Base-by-base conservation (phyloP, 495 filamentous ascomycete genomes). In the Penicillium cataractarum region DNA sequence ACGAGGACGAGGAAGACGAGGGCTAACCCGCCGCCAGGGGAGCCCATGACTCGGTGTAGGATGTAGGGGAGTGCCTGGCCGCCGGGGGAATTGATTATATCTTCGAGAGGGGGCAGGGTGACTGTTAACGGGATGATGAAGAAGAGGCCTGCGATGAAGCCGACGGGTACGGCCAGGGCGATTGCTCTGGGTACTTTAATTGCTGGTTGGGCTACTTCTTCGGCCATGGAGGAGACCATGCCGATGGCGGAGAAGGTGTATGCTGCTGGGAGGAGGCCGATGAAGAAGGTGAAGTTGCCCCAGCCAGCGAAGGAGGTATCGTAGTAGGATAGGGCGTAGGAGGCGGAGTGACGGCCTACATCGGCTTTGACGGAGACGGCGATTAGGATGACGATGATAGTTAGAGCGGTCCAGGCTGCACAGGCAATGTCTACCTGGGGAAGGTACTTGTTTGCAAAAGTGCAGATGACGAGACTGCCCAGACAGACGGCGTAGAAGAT, bases 401-500 rank as follows among this genome's bases (percentile, higher is more conserved):
- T 76, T 9, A 79, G 8, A 6, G 67, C 66, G 1, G 77, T 80
- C 72, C 74, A 78, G 6, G 71, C 65, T n/a, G 78, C 77, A 55
- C 77, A 79, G 58, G 76, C 65, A 5, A 68, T 78, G 65, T 89
- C 86, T 21, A 89, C 70, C n/a, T 81, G 74, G 0, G 80, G 86
- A 29, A 89, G 74, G 64, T 78, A 82, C 21, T 75, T 74, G 66
- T 89, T 88, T 32, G 83, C 82, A 27, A 86, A 79, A 3, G 80
- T 74, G 48, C 83, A 88, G 63, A 89, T 80, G 22, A 78, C 51
- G 29, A 86, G 80, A 58, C 81, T 86, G 13, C 81, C 59, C 13
- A 88, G 62, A 1, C 83, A 85, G 60, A 87, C 74, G 22, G 72
- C 86, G 61, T 87, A 74, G 66, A 88, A 88, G 52, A 86, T 82